Evolutionary conservation across 208 protist species (phyloP).

Genomic region (Wallacemonas sp.): DNA sequence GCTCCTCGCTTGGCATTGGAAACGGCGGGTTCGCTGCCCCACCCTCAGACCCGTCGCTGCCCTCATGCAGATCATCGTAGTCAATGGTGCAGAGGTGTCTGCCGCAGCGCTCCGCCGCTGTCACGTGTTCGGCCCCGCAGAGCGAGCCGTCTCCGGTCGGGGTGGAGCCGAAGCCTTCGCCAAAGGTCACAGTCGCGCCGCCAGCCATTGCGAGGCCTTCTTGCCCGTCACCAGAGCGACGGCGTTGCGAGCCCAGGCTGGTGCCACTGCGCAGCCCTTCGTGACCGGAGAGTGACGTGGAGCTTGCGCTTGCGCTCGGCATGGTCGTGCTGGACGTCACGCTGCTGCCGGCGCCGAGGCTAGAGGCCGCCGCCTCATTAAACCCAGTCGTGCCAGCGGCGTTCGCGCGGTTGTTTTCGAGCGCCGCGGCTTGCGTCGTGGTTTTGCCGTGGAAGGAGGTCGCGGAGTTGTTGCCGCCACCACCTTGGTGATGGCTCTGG

Average conservation of each 20-base stretch:
- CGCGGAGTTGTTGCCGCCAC: background rate
- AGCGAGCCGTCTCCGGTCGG: background rate
- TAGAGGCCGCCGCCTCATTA: background rate
- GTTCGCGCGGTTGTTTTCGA: background rate
- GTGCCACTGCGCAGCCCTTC: background rate
- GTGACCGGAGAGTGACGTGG: background rate
- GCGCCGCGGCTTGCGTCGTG: slow-evolving; percentile 1
- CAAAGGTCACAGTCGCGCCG: background rate
- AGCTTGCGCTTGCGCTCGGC: background rate
- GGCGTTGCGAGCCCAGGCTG: background rate
- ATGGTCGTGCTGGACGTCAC: background rate
- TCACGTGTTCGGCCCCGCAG: slow-evolving; percentile 1
- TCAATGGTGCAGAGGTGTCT: slow-evolving; percentile 39
- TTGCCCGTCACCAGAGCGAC: background rate
- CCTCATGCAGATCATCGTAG: slow-evolving; percentile 17
- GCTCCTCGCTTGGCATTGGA: slow-evolving; percentile 33
- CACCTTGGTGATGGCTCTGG: too few relatives aligned
- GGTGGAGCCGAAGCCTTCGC: slow-evolving; percentile 3
- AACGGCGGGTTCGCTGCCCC: background rate
- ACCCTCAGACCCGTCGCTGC: slow-evolving; percentile 9
- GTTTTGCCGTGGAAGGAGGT: slow-evolving; percentile 25
- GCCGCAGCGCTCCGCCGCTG: slow-evolving; percentile 20
- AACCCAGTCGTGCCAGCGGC: background rate
- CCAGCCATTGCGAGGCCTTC: background rate
- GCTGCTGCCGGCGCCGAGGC: background rate